A percentile compares a stretch with the other conserved stretches of the same genome.
phyloP scores from a whole-genome alignment of 352 stramenopile species.

The Phytophthora colocasiae region DNA sequence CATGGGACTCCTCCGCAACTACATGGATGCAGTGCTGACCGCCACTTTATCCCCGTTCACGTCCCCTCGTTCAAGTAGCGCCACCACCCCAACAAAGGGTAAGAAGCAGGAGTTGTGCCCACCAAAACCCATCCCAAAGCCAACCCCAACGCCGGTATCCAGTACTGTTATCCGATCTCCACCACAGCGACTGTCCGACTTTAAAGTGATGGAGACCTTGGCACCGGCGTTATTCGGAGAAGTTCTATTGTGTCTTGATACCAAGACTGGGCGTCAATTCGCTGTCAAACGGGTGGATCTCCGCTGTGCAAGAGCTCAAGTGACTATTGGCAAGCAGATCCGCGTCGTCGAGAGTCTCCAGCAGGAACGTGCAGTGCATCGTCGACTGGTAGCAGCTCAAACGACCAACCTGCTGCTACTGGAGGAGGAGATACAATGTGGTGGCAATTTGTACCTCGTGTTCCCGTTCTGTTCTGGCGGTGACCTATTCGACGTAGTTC shows the following conservation, averaged over 20 bases:
- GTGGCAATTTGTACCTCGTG: slow-evolving; percentile 52
- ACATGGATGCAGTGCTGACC: slow-evolving; percentile 42
- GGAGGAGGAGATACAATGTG: slow-evolving; percentile 51
- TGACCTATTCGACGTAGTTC: slow-evolving; percentile 64
- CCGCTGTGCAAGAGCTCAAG: slow-evolving; percentile 37
- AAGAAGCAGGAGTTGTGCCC: slow-evolving; percentile 20
- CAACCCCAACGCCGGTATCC: neutral
- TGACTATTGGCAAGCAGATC: slow-evolving; percentile 45
- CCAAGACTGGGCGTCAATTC: slow-evolving; percentile 42
- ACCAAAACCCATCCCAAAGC: neutral
- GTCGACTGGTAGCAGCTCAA: slow-evolving; percentile 36
- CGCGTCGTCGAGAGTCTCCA: slow-evolving; percentile 58
- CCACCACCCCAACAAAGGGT: slow-evolving; percentile 28
- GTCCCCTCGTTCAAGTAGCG: slow-evolving; percentile 12
- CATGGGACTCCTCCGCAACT: slow-evolving; percentile 45
- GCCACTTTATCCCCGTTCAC: slow-evolving; percentile 36
- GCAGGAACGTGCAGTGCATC: slow-evolving; percentile 58
- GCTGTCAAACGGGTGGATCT: slow-evolving; percentile 65
- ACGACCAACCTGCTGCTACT: slow-evolving; percentile 56
- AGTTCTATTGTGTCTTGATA: slow-evolving; percentile 61
- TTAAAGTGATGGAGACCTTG: slow-evolving; percentile 49
- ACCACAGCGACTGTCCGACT: slow-evolving; percentile 41
- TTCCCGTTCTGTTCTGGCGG: slow-evolving; percentile 62
- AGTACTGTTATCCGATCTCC: slow-evolving; percentile 35
- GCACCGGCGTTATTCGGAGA: slow-evolving; percentile 66